phyloP scores from a whole-genome alignment of 768 basidiomycete species.

The Xerocomellus dryophilus region DNA sequence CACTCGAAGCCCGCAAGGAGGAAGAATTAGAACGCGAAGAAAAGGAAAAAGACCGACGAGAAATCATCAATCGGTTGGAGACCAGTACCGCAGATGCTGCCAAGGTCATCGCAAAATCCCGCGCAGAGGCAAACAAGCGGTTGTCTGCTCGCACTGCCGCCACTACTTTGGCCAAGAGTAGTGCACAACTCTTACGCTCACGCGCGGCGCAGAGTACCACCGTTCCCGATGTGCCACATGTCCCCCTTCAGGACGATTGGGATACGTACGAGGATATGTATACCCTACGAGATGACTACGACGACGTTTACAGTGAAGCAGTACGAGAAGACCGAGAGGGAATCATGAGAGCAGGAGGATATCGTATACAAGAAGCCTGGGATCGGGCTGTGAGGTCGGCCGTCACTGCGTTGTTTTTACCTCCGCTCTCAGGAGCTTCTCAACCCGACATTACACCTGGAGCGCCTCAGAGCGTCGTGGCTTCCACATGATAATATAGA shows the following conservation, averaged over 20 bases:
- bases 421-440: constrained; percentile 41
- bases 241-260: constrained; percentile 73
- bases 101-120: constrained; percentile 66
- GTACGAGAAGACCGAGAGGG: constrained; percentile 74
- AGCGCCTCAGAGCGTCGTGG: constrained; percentile 44
- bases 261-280: constrained; percentile 74
- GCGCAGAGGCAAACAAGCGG: constrained; percentile 61
- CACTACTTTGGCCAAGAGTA: constrained; percentile 40
- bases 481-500: constrained; percentile 31
- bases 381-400: constrained; percentile 72
- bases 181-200: constrained; percentile 52
- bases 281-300: constrained; percentile 53
- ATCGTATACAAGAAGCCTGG: constrained; percentile 81
- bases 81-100: constrained; percentile 69
- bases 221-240: constrained; percentile 78
- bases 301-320: constrained; percentile 72
- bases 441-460: constrained; percentile 3
- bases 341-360: constrained; percentile 81
- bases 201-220: constrained; percentile 62
- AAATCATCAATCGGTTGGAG: constrained; percentile 80
- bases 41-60: constrained; percentile 64
- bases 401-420: constrained; percentile 68
- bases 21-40: constrained; percentile 79
- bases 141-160: constrained; percentile 51
- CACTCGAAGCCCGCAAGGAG: constrained; percentile 58